phyloP scores from a whole-genome alignment of 768 basidiomycete species.

The Leccinum olivaceopallidum region DNA sequence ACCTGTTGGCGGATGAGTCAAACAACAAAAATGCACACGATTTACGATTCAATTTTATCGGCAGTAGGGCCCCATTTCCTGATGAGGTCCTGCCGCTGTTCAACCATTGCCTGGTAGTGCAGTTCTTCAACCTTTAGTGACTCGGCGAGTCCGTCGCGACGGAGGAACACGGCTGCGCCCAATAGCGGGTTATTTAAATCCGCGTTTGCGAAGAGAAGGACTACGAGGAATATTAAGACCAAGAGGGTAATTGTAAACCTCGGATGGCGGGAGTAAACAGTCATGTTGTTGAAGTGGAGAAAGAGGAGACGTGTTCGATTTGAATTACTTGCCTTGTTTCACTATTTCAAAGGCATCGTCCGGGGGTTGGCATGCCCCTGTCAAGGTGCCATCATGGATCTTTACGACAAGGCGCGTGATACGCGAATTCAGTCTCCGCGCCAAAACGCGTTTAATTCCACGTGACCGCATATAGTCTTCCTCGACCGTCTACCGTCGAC shows the following conservation, averaged over 20 bases:
- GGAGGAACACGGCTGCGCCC: slow-evolving; percentile 6
- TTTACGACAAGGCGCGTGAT: slow-evolving; percentile 22
- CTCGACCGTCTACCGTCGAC: slow-evolving; percentile 22
- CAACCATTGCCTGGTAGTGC: slow-evolving; percentile 43
- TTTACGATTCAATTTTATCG: slow-evolving; percentile 41
- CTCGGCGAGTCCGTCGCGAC: slow-evolving; percentile 9
- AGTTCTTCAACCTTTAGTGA: slow-evolving; percentile 22
- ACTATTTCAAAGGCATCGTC: no score
- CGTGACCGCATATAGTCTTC: slow-evolving; percentile 32
- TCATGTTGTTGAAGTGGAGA: slow-evolving; percentile 17
- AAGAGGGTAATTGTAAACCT: slow-evolving; percentile 32
- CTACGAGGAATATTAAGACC: slow-evolving; percentile 25
- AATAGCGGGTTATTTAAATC: slow-evolving; percentile 9
- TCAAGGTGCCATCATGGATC: no score
- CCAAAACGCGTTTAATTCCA: slow-evolving; percentile 37
- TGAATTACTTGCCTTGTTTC: no score
- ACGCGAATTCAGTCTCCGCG: slow-evolving; percentile 30
- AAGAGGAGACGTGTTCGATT: slow-evolving; percentile 6
- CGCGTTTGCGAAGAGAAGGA: slow-evolving; percentile 30
- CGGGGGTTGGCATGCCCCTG: no score
- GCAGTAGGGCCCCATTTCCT: slow-evolving; percentile 56
- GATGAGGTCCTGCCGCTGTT: slow-evolving; percentile 46
- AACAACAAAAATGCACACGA: not conserved
- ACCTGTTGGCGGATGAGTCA: not conserved
- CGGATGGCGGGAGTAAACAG: slow-evolving; percentile 32